Evolutionary conservation across 345 rosid genomes (phyloP), one percentile per base, ranked within the genome.

Genomic region (Aegle marmelos): DNA sequence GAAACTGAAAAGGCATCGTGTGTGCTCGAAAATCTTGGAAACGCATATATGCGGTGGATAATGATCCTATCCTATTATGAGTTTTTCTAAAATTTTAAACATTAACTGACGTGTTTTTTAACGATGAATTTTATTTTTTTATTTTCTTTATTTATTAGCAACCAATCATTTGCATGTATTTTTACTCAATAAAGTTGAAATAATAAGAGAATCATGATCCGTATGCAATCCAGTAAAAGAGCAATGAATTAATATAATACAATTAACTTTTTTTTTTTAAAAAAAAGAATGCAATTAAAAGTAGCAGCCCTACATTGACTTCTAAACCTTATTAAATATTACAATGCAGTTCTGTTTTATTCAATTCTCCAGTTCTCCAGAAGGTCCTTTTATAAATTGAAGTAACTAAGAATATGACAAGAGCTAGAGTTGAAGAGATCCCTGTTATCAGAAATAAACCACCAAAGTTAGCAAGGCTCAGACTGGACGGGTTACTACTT

Each of bases 371-470:
- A 2, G 10, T 59, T 9, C 16, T 59, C 16, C 1, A n/a, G 17
- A 25, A 60, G 10, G 27, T 4, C 17, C 66, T 65, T 22, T 57
- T 70, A 14, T 68, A 61, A 50, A 79, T 22, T 67, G 69, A 27
- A 8, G 45, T 14, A 39, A 62, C 27, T 6, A 76, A 59, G 72
- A 73, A 72, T 17, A 77, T 56, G 21, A 41, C n/a, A 21, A 83
- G 56, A 65, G 83, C 85, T 61, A 37, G 33, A 34, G 77, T 74
- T 17, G 84, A 77, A 69, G 79, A 36, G 2, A 54, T 57, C 25
- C 81, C 89, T 7, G 79, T 78, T 27, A 86, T 78, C 11, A 80
- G 72, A 70, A 82, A 86, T 48, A 86, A 83, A 16, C 87, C 89
- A 2, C 84, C 41, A 19, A 84, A 84, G 7, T 28, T 80, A 30